Evolutionary conservation across 2,329 filamentous ascomycete genomes (phyloP).

Genomic region (Trichoderma harzianum): DNA sequence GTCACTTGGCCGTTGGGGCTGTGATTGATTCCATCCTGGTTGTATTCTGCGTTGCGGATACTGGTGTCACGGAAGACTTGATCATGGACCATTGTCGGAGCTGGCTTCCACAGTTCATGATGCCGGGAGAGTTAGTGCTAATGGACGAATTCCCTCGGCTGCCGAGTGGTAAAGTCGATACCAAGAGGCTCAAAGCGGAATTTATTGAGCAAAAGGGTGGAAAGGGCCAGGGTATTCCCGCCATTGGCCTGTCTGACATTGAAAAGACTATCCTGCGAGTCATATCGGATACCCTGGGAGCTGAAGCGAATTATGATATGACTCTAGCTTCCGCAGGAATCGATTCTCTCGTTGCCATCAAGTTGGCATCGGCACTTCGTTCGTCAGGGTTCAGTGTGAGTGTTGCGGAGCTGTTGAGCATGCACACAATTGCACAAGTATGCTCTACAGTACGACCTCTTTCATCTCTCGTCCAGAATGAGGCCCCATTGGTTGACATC

Average conservation of each 20-base stretch:
- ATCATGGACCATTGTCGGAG: slow-evolving; percentile 60
- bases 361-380: slow-evolving; percentile 61
- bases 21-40: slow-evolving; percentile 69
- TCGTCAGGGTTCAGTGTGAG: slow-evolving; percentile 51
- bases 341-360: slow-evolving; percentile 55
- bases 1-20: slow-evolving; percentile 63
- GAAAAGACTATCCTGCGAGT: slow-evolving; percentile 36
- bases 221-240: neutral
- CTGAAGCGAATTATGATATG: slow-evolving; percentile 34
- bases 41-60: slow-evolving; percentile 64
- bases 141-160: slow-evolving; percentile 66
- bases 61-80: slow-evolving; percentile 31
- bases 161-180: slow-evolving; percentile 80
- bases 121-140: slow-evolving; percentile 69
- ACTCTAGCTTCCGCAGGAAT: slow-evolving; percentile 55
- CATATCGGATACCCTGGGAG: slow-evolving; percentile 41
- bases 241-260: slow-evolving; percentile 21
- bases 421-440: slow-evolving; percentile 41
- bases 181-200: slow-evolving; percentile 56
- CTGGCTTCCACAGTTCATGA: slow-evolving; percentile 82
- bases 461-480: neutral
- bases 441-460: slow-evolving; percentile 17
- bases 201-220: slow-evolving; percentile 33
- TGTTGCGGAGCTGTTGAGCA: slow-evolving; percentile 60
- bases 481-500: neutral